Evolutionary conservation across 2,329 filamentous ascomycete species (phyloP), one percentile per base, ranked within the genome.

Genomic region (Fusarium nelsonii): DNA sequence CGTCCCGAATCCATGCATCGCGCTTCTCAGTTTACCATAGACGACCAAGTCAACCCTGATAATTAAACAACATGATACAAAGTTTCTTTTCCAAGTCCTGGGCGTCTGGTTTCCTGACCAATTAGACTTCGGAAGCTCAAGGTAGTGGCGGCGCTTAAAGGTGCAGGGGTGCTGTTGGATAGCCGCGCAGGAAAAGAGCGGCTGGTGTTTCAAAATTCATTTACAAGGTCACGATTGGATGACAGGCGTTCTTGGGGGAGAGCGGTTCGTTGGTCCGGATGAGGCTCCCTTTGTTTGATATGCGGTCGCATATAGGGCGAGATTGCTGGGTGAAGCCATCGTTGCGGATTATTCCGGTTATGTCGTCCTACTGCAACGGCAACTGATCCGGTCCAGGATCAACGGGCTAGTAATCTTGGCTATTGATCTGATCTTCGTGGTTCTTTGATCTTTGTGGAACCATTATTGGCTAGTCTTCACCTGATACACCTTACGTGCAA

Each of bases 281-380:
- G 68, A 68, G 70, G 70, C 67, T 68, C 70, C 26, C 55, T 53
- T 48, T 53, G 69, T 70, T 71, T 72, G 58, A 67, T 58, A 55
- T 34, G 43, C 39, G 76, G 76, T 58, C 65, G 75, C 75, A 75
- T 60, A 54, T 26, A 68, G 49, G 76, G 76, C 70, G 66, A 77
- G 71, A 77, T 78, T 73, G 73, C 36, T 46, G 41, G 49, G 41
- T 63, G 52, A 68, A 50, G 49, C 37, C 37, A 64, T 45, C 52
- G 52, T 63, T 43, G 51, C 46, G 54, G 26, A 50, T 53, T 70
- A 51, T 68, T 67, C 43, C 51, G 9, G 33, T 43, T 64, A 59
- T 33, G 40, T 45, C 50, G 59, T 44, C 16, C 67, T 67, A 58
- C 58, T 56, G 41, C 41, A 54, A 40, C 63, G 39, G 58, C 34